Evolutionary conservation across 129 eudicot species (phyloP), one percentile per base, ranked within the genome.

Genomic region (Escallonia herrerae): DNA sequence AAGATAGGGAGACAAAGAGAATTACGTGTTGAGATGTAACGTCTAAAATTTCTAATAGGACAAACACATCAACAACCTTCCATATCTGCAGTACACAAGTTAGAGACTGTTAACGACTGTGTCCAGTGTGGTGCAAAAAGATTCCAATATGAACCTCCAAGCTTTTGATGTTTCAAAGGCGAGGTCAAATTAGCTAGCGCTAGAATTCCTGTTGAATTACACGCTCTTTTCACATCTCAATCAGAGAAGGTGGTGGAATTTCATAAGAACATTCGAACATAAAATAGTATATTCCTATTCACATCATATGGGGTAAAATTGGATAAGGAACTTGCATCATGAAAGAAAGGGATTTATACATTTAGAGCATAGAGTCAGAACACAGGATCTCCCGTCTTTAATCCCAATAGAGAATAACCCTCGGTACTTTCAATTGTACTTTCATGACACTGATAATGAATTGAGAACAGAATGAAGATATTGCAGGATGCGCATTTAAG

Each of bases 261-360:
- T 44, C 51, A 4, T 3, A 42, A 13, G 7, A 42, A 62, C 11
- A 62, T 62, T 42, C 66, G 37, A 5, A 39, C 66, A 5, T 62
- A 41, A 4, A 42, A 62, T 62, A 62, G 53, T 7, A 62, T 43
- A 2, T 62, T 62, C 39, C 13, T 3, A 3, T 62, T 62, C 22
- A 62, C 52, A n/a, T 62, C 53, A 13, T 43, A n/a, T 62, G 66
- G 52, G 3, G 7, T 62, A 3, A 42, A 43, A 12, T 44, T 62
- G 39, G 52, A 62, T 43, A 62, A 62, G 14, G 66, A 62, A 13
- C 50, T 62, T 62, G 38, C 52, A 42, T 42, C 39, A 3, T 4
- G 0, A 42, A 62, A 13, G 4, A 62, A 22, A 14, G 0, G 50
- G 66, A 15, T 41, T 42, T 55, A 55, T 15, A 55, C 60, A 5